Evolutionary conservation across 2,329 filamentous ascomycete genomes (phyloP), one percentile per base, ranked within the genome.

Genomic region (Colletotrichum incanum): DNA sequence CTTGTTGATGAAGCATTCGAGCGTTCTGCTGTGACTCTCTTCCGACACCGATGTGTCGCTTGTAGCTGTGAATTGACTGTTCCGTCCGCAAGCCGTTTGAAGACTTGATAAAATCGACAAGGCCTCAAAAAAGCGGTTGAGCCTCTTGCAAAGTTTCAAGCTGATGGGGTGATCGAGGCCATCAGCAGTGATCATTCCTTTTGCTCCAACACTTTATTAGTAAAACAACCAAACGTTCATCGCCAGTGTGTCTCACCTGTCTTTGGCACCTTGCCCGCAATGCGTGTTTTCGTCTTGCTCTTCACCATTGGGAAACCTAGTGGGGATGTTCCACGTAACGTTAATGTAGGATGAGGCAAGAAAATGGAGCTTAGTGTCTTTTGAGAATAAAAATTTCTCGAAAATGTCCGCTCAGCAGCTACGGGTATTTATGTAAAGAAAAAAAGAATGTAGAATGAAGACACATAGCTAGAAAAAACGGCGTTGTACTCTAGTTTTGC

Each of bases 1-100:
- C 9, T 76, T 78, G 52, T 81, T 76, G 1, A 82, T 74, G n/a
- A 80, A 83, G 1, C 37, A 68, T 2, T 78, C 75, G 5, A 80
- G 79, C 1, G 59, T 61, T 16, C 77, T 64, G 20, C 79, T 76
- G 8, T 76, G 65, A 1, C 20, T 45, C 0, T 62, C 70, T 20
- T 71, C 60, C 1, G 65, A 62, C 2, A 72, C 69, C 2, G 66
- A n/a, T 6, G 73, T 39, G 0, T 62, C 73, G 12, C 69, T 60
- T 0, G 39, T 16, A 1, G 67, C 18, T 5, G 49, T 60, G 1
- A 5, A 37, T 12, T 45, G 47, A 9, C 28, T 26, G 23, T 9
- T 37, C 16, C 28, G 50, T n/a, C 41, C 34, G 43, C 60, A 73
- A 34, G 77, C 76, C 2, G 75, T 70, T 9, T 70, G 66, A 0